These are phyloP conservation scores for Mycena polygramma DNA, from an alignment of 768 basidiomycete species.

Conservation along the genomic window DNA sequence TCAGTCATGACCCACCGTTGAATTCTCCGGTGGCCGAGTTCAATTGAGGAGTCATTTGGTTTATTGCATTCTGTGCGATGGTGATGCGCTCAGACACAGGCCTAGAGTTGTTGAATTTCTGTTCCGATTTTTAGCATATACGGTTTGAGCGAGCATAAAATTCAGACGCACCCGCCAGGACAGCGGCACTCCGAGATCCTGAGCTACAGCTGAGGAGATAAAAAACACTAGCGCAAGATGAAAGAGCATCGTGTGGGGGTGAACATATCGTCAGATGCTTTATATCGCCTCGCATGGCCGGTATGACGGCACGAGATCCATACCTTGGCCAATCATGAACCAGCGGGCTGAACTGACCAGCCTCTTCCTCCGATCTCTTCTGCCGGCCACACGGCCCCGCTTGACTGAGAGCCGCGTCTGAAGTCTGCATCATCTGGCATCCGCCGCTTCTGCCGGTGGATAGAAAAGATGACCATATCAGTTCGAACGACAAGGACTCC, in stretches of 20 bases:
- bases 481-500: too few relatives aligned
- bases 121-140: background rate
- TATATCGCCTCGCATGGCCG: background rate
- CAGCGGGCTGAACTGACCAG: background rate
- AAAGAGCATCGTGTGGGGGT: constrained; percentile 17
- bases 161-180: constrained; percentile 57
- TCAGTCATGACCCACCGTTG: constrained; percentile 48
- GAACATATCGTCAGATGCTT: background rate
- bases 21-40: constrained; percentile 56
- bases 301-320: constrained; percentile 6
- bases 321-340: background rate
- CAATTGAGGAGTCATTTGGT: constrained; percentile 54
- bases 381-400: too few relatives aligned
- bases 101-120: constrained; percentile 60
- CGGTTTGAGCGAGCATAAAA: too few relatives aligned
- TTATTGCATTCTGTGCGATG: constrained; percentile 57
- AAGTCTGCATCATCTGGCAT: too few relatives aligned
- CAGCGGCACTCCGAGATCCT: constrained; percentile 55
- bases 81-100: constrained; percentile 53
- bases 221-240: constrained; percentile 10
- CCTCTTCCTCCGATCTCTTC: too few relatives aligned
- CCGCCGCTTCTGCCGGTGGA: too few relatives aligned
- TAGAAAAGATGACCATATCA: too few relatives aligned
- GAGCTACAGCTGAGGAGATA: constrained; percentile 41
- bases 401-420: too few relatives aligned